Evolutionary conservation across 1,284 basidiomycete genomes (phyloP), one percentile per base, ranked within the genome.

Genomic region (Sporisorium exsertum): DNA sequence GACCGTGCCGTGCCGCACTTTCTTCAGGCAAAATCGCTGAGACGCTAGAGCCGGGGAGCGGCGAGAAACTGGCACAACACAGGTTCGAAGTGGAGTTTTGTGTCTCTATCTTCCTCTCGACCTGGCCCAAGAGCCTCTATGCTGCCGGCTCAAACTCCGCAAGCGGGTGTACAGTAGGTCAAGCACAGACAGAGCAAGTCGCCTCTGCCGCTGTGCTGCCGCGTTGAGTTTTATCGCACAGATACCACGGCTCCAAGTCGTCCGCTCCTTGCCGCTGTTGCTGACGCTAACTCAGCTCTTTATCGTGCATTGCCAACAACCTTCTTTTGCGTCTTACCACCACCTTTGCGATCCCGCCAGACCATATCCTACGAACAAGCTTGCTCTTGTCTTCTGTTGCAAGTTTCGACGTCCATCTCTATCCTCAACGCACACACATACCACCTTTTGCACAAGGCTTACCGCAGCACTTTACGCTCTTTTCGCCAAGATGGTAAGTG

Each of bases 401-500:
- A 51, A 59, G 58, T 45, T n/a, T 52, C 32, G 35, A 42, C n/a
- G 16, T 33, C 50, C 20, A 32, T 37, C 26, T 22, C 42, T 22
- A 13, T 24, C 22, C 22, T 35, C 13, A 43, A 29, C 40, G 40
- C 45, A 37, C 32, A 5, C 24, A 59, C 40, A n/a, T 50, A 32
- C 29, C 35, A 9, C 6, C 35, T 12, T 35, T 35, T 35, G 35
- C 35, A 35, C 37, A 18, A 40, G 8, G 37, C 7, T 37, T 56
- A 32, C 46, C 53, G 18, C 29, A 16, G 40, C 57, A 57, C 52
- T 15, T 5, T 26, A 51, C 22, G 24, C 43, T 46, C 24, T 55
- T 32, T 59, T 40, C 49, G 40, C 27, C 53, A 70, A 70, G 47
- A 70, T 70, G 67, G 67, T 70, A 70, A 52, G 67, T 70, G 29